A percentile compares a stretch with the other conserved stretches of the same genome.
Conservation (phyloP, 495 filamentous ascomycete species). For the Penicillium antarcticum region DNA sequence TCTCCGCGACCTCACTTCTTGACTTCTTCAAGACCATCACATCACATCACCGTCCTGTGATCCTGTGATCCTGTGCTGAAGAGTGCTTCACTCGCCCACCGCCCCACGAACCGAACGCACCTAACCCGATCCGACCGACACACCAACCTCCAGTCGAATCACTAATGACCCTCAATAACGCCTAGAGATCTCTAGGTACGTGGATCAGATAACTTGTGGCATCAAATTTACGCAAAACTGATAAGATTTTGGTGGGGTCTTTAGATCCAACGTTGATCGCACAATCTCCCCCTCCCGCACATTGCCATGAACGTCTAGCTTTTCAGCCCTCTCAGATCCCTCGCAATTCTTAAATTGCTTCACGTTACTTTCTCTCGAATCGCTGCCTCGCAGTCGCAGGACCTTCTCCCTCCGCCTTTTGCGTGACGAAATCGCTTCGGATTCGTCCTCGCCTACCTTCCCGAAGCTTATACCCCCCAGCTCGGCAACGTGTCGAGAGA, state of each 20-base stretch:
- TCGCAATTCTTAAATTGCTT: neutral
- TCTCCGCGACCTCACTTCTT: neutral
- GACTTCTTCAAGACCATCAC: neutral
- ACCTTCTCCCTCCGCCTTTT: slow-evolving; percentile 12
- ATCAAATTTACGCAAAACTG: slow-evolving; percentile 11
- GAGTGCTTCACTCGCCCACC: slow-evolving; percentile 13
- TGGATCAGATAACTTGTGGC: neutral
- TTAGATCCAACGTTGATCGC: slow-evolving; percentile 28
- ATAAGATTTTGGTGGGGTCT: slow-evolving; percentile 21
- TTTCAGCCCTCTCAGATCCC: slow-evolving; percentile 17
- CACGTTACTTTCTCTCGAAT: neutral
- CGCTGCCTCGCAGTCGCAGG: neutral
- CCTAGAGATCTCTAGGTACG: neutral
- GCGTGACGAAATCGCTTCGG: slow-evolving; percentile 27
- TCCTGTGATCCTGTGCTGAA: too few relatives aligned
- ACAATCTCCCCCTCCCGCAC: slow-evolving; percentile 39
- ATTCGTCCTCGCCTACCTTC: slow-evolving; percentile 18
- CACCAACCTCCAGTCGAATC: slow-evolving; percentile 9
- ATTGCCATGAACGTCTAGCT: slow-evolving; percentile 33
- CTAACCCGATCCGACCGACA: slow-evolving; percentile 28
- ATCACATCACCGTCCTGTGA: too few relatives aligned
- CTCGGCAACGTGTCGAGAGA: slow-evolving; percentile 53
- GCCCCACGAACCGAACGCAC: slow-evolving; percentile 33
- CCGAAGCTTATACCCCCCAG: slow-evolving; percentile 19
- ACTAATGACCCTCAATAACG: neutral